Base-by-base conservation (phyloP, 768 basidiomycete species). In the Zangia roseola region DNA sequence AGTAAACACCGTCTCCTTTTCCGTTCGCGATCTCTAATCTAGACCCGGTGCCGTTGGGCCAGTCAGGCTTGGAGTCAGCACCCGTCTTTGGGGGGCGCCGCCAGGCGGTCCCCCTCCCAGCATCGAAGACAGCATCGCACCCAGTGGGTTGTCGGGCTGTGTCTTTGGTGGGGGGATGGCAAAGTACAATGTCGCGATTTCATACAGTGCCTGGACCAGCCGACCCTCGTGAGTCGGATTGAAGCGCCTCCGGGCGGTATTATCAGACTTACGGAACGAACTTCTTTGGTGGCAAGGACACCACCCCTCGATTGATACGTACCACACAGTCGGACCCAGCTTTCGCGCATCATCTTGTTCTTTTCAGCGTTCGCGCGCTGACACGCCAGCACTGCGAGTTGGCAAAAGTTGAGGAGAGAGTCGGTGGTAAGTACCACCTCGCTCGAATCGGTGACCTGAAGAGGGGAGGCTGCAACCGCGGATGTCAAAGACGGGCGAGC, bases 81-180 rank as follows among this genome's bases (percentile, higher is more conserved):
- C 49, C 17, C 66, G 58, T 28, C 66, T 61, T 39, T 57, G 57
- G n/a, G 68, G 56, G 1, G 25, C 53, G 17, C 64, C 43, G 7
- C 63, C 63, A 26, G 74, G 65, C 10, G 74, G 57, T 2, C 78
- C 78, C 7, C 91, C 91, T 23, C 94, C 94, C 50, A 98, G 87
- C 64, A 97, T 72, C 5, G 86, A 84, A 5, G 92, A 90, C 69
- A 98, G 71, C 78, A 97, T 88, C 24, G 94, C 91, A 24, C 86
- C 89, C 42, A 97, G 68, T 6, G 94, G 87, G 63, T 95, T 95
- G 7, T 75, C 82, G 10, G 81, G 77, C 63, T 84, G 80, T 46
- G 71, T 68, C 49, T 85, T 75, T 43, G 91, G 88, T 30, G 83
- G 86, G 7, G 91, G 87, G 41, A 98, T 86, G 8, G 85, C 86